Evolutionary conservation across 495 filamentous ascomycete species (phyloP), one percentile per base, ranked within the genome.

Genomic region (Neurospora sp.): DNA sequence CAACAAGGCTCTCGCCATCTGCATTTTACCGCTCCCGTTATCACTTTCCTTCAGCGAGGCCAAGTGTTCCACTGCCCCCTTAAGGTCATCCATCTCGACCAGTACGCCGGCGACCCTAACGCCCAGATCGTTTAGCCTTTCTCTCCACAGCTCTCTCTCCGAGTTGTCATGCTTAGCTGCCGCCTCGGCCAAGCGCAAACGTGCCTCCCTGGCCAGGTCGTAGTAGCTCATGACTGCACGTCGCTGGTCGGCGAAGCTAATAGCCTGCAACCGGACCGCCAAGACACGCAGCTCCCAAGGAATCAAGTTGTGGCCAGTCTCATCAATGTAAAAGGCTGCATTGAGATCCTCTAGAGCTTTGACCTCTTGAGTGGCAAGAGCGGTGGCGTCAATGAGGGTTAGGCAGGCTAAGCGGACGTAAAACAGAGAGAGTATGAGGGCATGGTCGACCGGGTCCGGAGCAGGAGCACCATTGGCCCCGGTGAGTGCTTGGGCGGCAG

Each of bases 221-320:
- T 97, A 98, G 78, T 96, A 92, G 31, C 90, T 90, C 80, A 92
- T 93, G 46, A 99, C 90, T n/a, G 90, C 90, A 70, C 93, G 86
- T n/a, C 94, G 86, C 46, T 90, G 86, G 81, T 98, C 96, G 18
- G 89, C 90, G 76, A 93, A 95, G 1, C 92, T 93, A 44, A 97
- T 89, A 16, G 91, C 92, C 76, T 97, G 93, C 40, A 98, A 85
- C 4, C 94, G 85, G 31, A 97, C 91, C 3, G 89, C 90, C 11
- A 98, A 84, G 3, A 97, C 88, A 5, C 95, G 87, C 69, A 99
- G 86, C 69, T 91, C 90, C 96, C 96, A 99, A 9, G 95, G 95
- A 0, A 93, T 91, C 4, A 95, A 85, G 80, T 91, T 90, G 14
- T 75, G 78, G 44, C 77, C 59, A 16, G 76, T 79, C 7, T 82